A percentile compares a stretch with the other conserved stretches of the same genome.
Conservation (phyloP, 2,329 filamentous ascomycete species). For the Sphaerostilbella broomeana region DNA sequence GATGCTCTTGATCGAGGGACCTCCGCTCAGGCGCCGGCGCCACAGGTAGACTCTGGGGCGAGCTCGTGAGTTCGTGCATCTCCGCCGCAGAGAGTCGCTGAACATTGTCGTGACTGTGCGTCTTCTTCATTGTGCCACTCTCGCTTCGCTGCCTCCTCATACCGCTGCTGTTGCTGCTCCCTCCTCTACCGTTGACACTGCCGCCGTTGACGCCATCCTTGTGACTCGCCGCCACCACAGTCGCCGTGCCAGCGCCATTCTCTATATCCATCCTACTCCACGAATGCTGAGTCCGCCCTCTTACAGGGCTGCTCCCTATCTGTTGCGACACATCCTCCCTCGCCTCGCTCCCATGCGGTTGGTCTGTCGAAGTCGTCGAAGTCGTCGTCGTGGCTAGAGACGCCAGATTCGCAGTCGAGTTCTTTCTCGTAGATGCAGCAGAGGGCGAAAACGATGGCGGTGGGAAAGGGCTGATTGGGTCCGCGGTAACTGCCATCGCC, state of each 20-base stretch:
- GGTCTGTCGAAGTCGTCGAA: not conserved
- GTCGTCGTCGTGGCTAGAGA: too few species aligned
- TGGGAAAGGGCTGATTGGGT: constrained; percentile 17
- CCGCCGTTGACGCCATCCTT: not conserved
- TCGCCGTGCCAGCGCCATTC: not conserved
- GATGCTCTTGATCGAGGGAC: constrained; percentile 34
- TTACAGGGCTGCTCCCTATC: not conserved
- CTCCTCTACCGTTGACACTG: not conserved
- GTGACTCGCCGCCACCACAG: not conserved
- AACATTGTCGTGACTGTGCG: constrained; percentile 36
- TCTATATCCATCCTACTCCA: not conserved
- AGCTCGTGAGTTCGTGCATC: constrained; percentile 51
- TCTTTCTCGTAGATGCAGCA: not conserved
- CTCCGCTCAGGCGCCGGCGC: constrained; percentile 34
- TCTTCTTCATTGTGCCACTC: constrained; percentile 26
- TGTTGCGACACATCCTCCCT: not conserved
- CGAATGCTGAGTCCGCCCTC: constrained; percentile 4
- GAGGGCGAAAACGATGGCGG: constrained; percentile 13
- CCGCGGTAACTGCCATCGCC: constrained; percentile 21
- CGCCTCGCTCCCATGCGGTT: not conserved
- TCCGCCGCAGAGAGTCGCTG: constrained; percentile 51
- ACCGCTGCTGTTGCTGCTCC: not conserved
- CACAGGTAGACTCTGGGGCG: constrained; percentile 53
- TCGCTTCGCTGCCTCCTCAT: constrained; percentile 7
- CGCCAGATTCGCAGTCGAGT: constrained; percentile 1